Evolutionary conservation across 2,329 filamentous ascomycete species (phyloP), one percentile per base, ranked within the genome.

Genomic region (Talaromyces sp.): DNA sequence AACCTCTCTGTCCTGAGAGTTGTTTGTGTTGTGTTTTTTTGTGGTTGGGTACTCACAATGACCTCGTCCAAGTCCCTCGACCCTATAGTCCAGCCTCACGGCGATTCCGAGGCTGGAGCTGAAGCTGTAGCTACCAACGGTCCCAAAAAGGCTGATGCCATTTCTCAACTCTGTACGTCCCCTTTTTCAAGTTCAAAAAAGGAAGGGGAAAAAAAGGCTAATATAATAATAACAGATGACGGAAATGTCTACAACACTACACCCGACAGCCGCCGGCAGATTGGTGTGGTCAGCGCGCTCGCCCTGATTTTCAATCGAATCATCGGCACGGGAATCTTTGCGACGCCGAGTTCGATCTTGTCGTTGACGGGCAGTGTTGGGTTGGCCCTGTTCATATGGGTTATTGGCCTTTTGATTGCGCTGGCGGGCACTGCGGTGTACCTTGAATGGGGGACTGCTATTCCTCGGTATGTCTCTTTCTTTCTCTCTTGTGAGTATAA

Each of bases 271-370:
- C 72, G 74, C 50, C 74, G 75, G 18, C 73, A 76, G 60, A 76
- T 79, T 57, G 76, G 76, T 52, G 67, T 77, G 7, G 62, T 78
- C 63, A 76, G 72, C 61, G 76, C 77, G n/a, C 68, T 78, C 2
- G 77, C 80, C 60, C 68, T 82, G 52, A 81, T 81, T 60, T 79
- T 82, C 66, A 82, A 81, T 65, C 76, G 79, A 2, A 76, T 80
- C 42, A 76, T 81, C 59, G 81, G 81, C 12, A 80, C 80, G 0
- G 81, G 81, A 44, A 81, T 83, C 61, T 83, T 81, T 65, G 79
- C 78, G 6, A 82, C 78, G 0, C 81, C 81, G 4, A 75, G 78
- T 42, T 74, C 76, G 4, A 79, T 83, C 56, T 69, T 82, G 27
- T 67, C 69, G 2, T 69, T 78, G 65, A 79, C 76, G 2, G 75